These are phyloP conservation scores for Monosporascus sp. DNA, from an alignment of 2,329 filamentous ascomycete species.

Conservation along the genomic window DNA sequence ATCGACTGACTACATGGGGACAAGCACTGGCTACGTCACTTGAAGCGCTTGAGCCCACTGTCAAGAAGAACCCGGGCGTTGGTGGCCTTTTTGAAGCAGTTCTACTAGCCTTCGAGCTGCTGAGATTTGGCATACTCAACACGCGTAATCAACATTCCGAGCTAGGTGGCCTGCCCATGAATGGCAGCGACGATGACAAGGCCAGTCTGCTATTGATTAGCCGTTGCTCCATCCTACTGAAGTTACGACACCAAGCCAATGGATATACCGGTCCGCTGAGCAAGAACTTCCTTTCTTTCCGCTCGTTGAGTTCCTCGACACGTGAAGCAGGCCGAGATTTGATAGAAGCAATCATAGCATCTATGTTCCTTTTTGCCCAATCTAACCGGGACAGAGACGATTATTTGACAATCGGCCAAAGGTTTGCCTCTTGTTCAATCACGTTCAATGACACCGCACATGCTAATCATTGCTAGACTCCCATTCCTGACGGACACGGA, in stretches of 20 bases:
- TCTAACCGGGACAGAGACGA: slow-evolving; percentile 65
- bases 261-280: slow-evolving; percentile 94
- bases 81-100: slow-evolving; percentile 65
- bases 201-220: slow-evolving; percentile 76
- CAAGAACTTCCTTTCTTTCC: slow-evolving; percentile 81
- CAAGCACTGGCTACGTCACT: slow-evolving; percentile 69
- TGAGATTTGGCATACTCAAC: slow-evolving; percentile 73
- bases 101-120: slow-evolving; percentile 78
- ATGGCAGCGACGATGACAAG: slow-evolving; percentile 65
- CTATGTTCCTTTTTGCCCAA: slow-evolving; percentile 76
- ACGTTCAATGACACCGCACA: background rate
- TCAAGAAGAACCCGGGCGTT: slow-evolving; percentile 37
- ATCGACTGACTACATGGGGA: slow-evolving; percentile 80
- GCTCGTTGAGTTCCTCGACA: slow-evolving; percentile 74
- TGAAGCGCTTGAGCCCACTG: slow-evolving; percentile 51
- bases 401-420: slow-evolving; percentile 62
- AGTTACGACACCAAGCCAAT: slow-evolving; percentile 74
- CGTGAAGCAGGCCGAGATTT: slow-evolving; percentile 76
- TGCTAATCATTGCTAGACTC: slow-evolving; percentile 37
- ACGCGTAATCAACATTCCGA: slow-evolving; percentile 54
- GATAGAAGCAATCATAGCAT: slow-evolving; percentile 73
- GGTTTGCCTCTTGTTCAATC: slow-evolving; percentile 39
- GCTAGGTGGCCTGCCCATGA: slow-evolving; percentile 49
- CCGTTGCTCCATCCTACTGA: slow-evolving; percentile 76
- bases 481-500: slow-evolving; percentile 67